Percentiles rank a stretch among this genome's conserved stretches.
Evolutionary conservation across 176 grass and related monocot genomes (phyloP).

Genomic region (Avena atlantica): DNA sequence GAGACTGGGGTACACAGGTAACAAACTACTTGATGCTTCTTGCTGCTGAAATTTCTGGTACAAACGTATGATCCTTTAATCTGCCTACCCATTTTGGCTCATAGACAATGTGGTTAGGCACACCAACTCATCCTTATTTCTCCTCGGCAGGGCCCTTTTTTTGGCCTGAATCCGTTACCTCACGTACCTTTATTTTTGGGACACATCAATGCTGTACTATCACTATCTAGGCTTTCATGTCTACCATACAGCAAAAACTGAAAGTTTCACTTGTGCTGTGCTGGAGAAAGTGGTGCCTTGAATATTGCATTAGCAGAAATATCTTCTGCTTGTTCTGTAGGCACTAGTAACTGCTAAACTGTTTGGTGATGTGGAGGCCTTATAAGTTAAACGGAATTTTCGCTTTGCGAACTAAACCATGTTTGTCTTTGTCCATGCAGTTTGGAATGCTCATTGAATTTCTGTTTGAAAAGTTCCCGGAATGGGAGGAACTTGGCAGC

Average conservation of each 20-base stretch:
- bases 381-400: neutral
- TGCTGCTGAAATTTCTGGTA: neutral
- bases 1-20: conserved; percentile 99
- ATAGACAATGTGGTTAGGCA: conserved; percentile 9
- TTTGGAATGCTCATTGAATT: conserved; percentile 98
- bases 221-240: conserved; percentile 14
- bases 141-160: neutral
- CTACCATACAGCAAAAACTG: neutral
- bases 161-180: neutral
- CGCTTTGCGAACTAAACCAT: neutral
- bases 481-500: conserved; percentile 86
- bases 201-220: neutral
- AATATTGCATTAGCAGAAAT: conserved; percentile 9
- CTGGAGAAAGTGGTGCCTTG: conserved; percentile 3
- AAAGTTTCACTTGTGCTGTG: neutral
- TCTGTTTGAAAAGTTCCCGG: conserved; percentile 93
- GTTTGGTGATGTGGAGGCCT: neutral
- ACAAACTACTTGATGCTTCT: neutral
- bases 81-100: neutral
- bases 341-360: neutral
- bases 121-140: neutral
- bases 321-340: neutral
- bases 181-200: conserved; percentile 12
- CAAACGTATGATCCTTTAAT: conserved; percentile 4
- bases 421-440: conserved; percentile 55